A percentile compares a stretch with the other conserved stretches of the same genome.
Evolutionary conservation across 257 asterid genomes (phyloP).

Genomic region (Lavandula angustifolia): DNA sequence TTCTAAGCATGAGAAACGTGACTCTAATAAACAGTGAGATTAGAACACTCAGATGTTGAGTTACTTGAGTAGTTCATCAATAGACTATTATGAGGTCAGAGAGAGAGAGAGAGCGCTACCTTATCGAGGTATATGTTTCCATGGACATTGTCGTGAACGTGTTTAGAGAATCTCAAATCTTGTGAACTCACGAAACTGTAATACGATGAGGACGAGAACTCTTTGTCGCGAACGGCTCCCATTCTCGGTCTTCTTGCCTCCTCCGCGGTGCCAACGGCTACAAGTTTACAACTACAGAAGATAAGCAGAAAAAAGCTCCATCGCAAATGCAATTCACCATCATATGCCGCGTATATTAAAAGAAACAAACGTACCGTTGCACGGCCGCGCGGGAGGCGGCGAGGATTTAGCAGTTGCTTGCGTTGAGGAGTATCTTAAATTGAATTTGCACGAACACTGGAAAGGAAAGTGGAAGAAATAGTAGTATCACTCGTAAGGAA

Average conservation of each 20-base stretch:
- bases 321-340: slow-evolving; percentile 21
- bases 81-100: neutral
- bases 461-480: slow-evolving; percentile 15
- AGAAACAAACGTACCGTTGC: slow-evolving; percentile 26
- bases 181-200: slow-evolving; percentile 44
- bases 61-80: neutral
- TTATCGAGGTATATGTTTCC: slow-evolving; percentile 78
- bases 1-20: neutral
- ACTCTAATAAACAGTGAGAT: neutral
- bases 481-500: too few species aligned
- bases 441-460: slow-evolving; percentile 19
- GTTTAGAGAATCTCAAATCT: slow-evolving; percentile 67
- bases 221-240: slow-evolving; percentile 55
- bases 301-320: neutral
- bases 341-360: neutral
- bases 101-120: slow-evolving; percentile 38
- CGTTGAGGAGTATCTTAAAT: neutral
- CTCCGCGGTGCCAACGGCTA: slow-evolving; percentile 23
- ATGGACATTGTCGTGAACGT: slow-evolving; percentile 83
- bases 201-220: slow-evolving; percentile 35
- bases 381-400: slow-evolving; percentile 18
- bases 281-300: neutral
- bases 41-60: neutral
- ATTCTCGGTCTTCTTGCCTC: slow-evolving; percentile 36
- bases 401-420: slow-evolving; percentile 25